Evolutionary conservation across 1,139 yeast genomes (phyloP).

Genomic region (Yamadazyma sp.): DNA sequence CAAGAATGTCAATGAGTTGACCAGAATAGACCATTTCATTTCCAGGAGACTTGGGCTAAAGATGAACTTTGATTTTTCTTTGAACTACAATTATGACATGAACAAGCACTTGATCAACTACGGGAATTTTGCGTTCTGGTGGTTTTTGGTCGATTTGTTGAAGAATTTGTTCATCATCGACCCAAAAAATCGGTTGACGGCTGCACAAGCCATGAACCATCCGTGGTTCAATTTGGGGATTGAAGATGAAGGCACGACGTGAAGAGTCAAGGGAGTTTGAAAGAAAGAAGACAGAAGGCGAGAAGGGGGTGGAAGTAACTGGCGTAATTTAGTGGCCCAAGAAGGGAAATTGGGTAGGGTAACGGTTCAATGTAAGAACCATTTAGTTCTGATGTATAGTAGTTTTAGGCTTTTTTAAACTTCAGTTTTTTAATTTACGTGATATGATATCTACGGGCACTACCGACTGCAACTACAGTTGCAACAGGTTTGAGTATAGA

Average conservation of each 20-base stretch:
- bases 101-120: constrained; percentile 42
- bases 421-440: constrained; percentile 3
- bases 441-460: constrained; percentile 2
- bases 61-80: constrained; percentile 41
- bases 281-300: not conserved
- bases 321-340: not conserved
- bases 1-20: constrained; percentile 52
- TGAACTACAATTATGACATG: constrained; percentile 41
- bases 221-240: constrained; percentile 78
- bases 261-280: not conserved
- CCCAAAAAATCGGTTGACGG: constrained; percentile 63
- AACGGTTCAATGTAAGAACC: not conserved
- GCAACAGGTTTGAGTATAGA: no score
- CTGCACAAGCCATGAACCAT: constrained; percentile 69
- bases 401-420: not conserved
- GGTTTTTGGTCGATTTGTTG: constrained; percentile 67
- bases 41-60: constrained; percentile 40
- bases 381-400: constrained; percentile 5
- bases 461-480: no score
- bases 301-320: not conserved
- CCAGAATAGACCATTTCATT: constrained; percentile 51
- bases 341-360: not conserved
- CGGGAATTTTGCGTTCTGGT: constrained; percentile 73
- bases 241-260: constrained; percentile 69
- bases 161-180: constrained; percentile 61